Conservation (phyloP, 208 protist species). For the Trichomonas vaginalis region DNA sequence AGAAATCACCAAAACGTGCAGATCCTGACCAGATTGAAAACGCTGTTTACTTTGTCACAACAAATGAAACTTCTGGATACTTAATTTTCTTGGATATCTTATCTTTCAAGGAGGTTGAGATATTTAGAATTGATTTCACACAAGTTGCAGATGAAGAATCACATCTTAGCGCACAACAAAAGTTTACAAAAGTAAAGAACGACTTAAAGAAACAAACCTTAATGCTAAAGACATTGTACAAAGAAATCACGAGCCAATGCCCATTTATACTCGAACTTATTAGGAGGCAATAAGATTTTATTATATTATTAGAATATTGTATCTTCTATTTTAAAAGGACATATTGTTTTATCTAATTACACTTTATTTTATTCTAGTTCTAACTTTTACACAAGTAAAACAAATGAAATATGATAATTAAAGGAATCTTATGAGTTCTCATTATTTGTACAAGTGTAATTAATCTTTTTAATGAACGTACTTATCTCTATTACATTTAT, state of each 20-base stretch:
- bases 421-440: too few species aligned
- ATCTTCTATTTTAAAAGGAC: too few species aligned
- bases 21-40: neutral
- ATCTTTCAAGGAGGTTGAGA: neutral
- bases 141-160: neutral
- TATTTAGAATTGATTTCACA: neutral
- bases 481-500: too few species aligned
- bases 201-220: neutral
- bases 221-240: neutral
- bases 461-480: too few species aligned
- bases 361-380: too few species aligned
- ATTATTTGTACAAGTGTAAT: too few species aligned
- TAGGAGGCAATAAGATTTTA: too few species aligned
- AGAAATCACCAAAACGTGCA: neutral
- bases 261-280: neutral
- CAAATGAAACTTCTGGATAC: neutral
- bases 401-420: too few species aligned
- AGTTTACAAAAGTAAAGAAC: neutral
- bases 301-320: too few species aligned
- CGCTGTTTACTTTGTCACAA: neutral
- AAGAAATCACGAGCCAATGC: neutral
- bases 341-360: too few species aligned
- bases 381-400: too few species aligned
- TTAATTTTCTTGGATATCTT: neutral
- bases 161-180: neutral